These are phyloP conservation scores for Casuarina glauca DNA, from an alignment of 306 rosid genomes.

Conservation along the genomic window DNA sequence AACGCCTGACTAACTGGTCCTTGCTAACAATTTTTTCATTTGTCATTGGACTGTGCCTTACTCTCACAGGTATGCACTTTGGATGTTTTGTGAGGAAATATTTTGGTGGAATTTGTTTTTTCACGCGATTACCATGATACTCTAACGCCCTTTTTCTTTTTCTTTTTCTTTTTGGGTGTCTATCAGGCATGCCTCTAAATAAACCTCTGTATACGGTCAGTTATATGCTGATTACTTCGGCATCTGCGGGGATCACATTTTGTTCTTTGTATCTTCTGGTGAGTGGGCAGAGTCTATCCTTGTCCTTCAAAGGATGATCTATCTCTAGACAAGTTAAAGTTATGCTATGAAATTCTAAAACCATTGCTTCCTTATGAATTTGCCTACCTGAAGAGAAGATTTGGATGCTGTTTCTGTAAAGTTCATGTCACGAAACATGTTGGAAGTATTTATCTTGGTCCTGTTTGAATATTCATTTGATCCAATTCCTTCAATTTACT, in stretches of 20 bases:
- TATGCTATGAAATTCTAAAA: background rate
- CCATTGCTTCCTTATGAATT: background rate
- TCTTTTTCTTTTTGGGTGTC: background rate
- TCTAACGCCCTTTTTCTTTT: background rate
- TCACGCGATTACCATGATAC: constrained; percentile 8
- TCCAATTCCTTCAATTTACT: background rate
- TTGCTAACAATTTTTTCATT: constrained; percentile 50
- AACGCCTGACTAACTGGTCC: constrained; percentile 60
- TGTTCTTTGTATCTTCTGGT: constrained; percentile 71
- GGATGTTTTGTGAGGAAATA: constrained; percentile 5
- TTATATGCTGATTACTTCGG: constrained; percentile 77
- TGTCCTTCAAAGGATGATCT: background rate
- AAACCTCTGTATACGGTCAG: constrained; percentile 82
- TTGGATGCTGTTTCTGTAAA: background rate
- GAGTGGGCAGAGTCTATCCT: constrained; percentile 31
- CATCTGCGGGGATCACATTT: constrained; percentile 73
- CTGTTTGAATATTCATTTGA: background rate
- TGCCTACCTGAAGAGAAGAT: background rate
- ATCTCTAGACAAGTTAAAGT: background rate
- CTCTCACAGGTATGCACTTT: constrained; percentile 47
- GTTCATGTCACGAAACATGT: background rate
- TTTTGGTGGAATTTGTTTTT: constrained; percentile 1
- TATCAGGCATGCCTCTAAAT: constrained; percentile 80
- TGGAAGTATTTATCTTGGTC: background rate
- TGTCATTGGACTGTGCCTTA: constrained; percentile 55